phyloP scores from a whole-genome alignment of 192 early-diverging fungal species.

The Entomortierella parvispora region DNA sequence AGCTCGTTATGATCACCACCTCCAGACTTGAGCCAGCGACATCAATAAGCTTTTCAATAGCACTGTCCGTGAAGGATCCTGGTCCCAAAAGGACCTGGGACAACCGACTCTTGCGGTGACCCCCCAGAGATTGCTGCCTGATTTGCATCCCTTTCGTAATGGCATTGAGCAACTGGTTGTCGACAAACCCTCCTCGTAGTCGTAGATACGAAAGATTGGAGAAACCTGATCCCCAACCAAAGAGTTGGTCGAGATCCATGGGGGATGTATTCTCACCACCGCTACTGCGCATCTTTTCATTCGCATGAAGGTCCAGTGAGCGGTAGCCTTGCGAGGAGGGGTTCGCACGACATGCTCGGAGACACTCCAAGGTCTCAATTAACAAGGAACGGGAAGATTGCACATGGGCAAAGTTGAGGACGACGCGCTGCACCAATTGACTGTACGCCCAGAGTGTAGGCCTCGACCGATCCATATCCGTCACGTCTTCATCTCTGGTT shows the following conservation, averaged over 20 bases:
- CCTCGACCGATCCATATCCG: too few species aligned
- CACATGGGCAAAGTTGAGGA: constrained; percentile 41
- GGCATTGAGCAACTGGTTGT: constrained; percentile 38
- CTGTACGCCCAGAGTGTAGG: constrained; percentile 32
- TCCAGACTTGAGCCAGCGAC: constrained; percentile 26
- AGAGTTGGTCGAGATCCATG: constrained; percentile 26
- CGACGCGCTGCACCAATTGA: constrained; percentile 17
- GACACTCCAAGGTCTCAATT: constrained; percentile 17
- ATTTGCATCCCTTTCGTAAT: constrained; percentile 18
- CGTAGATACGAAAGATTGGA: constrained; percentile 20
- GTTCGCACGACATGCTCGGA: constrained; percentile 7
- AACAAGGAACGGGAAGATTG: constrained; percentile 42
- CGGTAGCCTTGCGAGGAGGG: constrained; percentile 24
- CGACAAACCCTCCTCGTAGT: constrained; percentile 38
- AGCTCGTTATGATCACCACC: constrained; percentile 39
- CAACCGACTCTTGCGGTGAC: constrained; percentile 7
- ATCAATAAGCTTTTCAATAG: constrained; percentile 35
- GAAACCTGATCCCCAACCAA: constrained; percentile 15
- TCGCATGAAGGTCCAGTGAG: constrained; percentile 30
- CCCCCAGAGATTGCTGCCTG: neutral
- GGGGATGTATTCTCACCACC: constrained; percentile 9
- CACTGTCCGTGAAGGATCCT: constrained; percentile 43
- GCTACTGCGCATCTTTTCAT: constrained; percentile 38
- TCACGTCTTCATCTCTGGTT: too few species aligned
- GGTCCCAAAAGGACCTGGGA: constrained; percentile 45